phyloP scores from a whole-genome alignment of 176 grass and related monocot species.

The Zea mays region DNA sequence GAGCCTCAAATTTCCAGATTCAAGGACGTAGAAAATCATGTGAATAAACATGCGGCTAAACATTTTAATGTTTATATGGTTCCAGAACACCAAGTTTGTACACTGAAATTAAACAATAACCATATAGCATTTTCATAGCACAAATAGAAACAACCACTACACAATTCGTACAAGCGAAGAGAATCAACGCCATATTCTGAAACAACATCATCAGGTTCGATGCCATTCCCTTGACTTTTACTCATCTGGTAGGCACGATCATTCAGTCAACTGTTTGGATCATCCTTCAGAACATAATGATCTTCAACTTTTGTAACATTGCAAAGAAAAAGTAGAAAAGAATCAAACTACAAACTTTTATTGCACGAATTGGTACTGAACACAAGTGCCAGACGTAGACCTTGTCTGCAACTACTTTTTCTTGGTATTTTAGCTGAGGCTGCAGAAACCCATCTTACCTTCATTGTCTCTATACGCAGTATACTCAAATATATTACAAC shows the following conservation, averaged over 20 bases:
- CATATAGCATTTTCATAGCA: too few species aligned
- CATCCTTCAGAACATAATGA: constrained; percentile 84
- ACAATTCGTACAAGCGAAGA: constrained; percentile 98
- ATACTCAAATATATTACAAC: constrained; percentile 73
- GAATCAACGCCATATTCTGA: constrained; percentile 95
- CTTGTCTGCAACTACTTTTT: constrained; percentile 81
- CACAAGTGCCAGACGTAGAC: constrained; percentile 36
- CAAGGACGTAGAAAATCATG: too few species aligned
- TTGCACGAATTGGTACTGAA: constrained; percentile 13
- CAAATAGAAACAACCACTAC: too few species aligned
- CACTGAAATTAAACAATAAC: too few species aligned
- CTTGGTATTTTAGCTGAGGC: constrained; percentile 65
- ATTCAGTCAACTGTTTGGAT: constrained; percentile 63
- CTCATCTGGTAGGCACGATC: constrained; percentile 94
- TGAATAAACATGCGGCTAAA: too few species aligned
- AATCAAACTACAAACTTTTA: constrained; percentile 14
- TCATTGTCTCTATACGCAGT: constrained; percentile 75
- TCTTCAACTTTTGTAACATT: constrained; percentile 88
- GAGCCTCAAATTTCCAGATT: too few species aligned
- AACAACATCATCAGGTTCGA: constrained; percentile 97
- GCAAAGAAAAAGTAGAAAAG: constrained; percentile 26
- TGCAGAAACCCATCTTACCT: constrained; percentile 78
- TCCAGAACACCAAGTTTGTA: too few species aligned
- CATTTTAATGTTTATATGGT: too few species aligned
- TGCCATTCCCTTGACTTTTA: constrained; percentile 97